phyloP scores from a whole-genome alignment of 208 protist genomes.

The Porcisia hertigi region DNA sequence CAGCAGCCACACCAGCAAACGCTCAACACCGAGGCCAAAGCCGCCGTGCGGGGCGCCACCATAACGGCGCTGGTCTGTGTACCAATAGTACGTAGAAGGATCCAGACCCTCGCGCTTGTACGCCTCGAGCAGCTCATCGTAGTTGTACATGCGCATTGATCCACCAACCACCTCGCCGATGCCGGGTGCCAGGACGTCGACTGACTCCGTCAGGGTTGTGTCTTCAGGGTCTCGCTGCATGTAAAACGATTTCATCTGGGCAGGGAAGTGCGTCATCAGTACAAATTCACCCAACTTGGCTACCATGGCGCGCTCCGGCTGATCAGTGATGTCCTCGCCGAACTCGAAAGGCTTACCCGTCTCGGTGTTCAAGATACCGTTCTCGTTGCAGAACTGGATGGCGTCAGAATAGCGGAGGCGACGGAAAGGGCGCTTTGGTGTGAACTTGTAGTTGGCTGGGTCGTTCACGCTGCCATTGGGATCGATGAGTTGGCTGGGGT shows the following conservation, averaged over 20 bases:
- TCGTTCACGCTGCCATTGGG: slow-evolving; percentile 57
- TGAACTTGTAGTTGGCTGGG: slow-evolving; percentile 88
- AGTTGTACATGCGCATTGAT: slow-evolving; percentile 96
- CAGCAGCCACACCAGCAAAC: slow-evolving; percentile 97
- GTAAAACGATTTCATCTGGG: slow-evolving; percentile 99
- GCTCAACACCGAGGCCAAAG: slow-evolving; percentile 98
- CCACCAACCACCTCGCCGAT: slow-evolving; percentile 99
- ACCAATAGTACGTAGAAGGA: slow-evolving; percentile 98
- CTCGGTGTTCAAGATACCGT: slow-evolving; percentile 94
- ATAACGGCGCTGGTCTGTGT: slow-evolving; percentile 98
- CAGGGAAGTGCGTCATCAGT: slow-evolving; percentile 97
- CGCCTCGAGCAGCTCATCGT: slow-evolving; percentile 92
- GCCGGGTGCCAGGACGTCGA: slow-evolving; percentile 97
- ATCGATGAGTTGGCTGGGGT: slow-evolving; percentile 85
- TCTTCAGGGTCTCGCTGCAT: slow-evolving; percentile 94
- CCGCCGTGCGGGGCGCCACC: slow-evolving; percentile 97
- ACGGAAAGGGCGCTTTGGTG: slow-evolving; percentile 94
- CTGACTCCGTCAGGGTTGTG: slow-evolving; percentile 89
- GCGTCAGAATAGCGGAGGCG: slow-evolving; percentile 96
- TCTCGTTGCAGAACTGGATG: slow-evolving; percentile 95
- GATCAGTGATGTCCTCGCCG: slow-evolving; percentile 98
- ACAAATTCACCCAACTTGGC: slow-evolving; percentile 97
- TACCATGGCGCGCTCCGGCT: slow-evolving; percentile 97
- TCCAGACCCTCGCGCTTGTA: slow-evolving; percentile 96
- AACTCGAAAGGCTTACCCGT: slow-evolving; percentile 90